A percentile compares a stretch with the other conserved stretches of the same genome.
These are phyloP conservation scores for Domatiomyces catenatus DNA, from an alignment of 2,329 filamentous ascomycete species.

Conservation along the genomic window DNA sequence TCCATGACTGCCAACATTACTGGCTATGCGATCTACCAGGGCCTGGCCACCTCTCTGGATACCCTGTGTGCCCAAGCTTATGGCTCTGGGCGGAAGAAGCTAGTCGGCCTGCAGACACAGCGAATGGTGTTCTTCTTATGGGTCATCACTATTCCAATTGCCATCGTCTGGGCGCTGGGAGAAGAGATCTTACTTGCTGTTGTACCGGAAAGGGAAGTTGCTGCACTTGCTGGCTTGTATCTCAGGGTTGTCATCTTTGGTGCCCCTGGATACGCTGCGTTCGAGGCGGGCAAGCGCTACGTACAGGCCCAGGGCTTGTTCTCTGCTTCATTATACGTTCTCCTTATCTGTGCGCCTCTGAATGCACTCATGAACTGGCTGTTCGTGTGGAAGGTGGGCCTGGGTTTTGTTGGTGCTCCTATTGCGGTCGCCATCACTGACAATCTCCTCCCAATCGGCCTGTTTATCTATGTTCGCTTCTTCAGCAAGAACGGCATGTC, in stretches of 20 bases:
- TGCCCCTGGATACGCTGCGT: slow-evolving; percentile 59
- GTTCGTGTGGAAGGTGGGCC: slow-evolving; percentile 54
- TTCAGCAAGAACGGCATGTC: slow-evolving; percentile 43
- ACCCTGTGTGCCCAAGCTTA: slow-evolving; percentile 90
- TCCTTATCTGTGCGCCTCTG: slow-evolving; percentile 66
- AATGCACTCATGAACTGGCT: slow-evolving; percentile 70
- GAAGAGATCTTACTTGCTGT: slow-evolving; percentile 49
- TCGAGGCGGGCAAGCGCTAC: slow-evolving; percentile 71
- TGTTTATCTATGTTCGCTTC: slow-evolving; percentile 60
- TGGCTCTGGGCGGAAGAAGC: slow-evolving; percentile 73
- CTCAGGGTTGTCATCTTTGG: slow-evolving; percentile 55
- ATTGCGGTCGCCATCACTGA: slow-evolving; percentile 63
- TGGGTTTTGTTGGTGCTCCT: slow-evolving; percentile 65
- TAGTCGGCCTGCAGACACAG: slow-evolving; percentile 73
- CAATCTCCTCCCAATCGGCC: slow-evolving; percentile 54
- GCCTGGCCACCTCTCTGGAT: slow-evolving; percentile 70
- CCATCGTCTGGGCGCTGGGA: slow-evolving; percentile 53
- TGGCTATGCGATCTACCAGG: slow-evolving; percentile 59
- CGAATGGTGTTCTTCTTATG: slow-evolving; percentile 68
- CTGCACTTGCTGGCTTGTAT: slow-evolving; percentile 56
- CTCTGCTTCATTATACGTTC: slow-evolving; percentile 64
- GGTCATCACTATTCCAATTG: slow-evolving; percentile 56
- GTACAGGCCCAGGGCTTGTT: slow-evolving; percentile 83
- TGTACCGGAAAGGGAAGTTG: slow-evolving; percentile 57
- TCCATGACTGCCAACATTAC: slow-evolving; percentile 71